Evolutionary conservation across 2,329 filamentous ascomycete genomes (phyloP).

Genomic region (Aspergillus ibericus): DNA sequence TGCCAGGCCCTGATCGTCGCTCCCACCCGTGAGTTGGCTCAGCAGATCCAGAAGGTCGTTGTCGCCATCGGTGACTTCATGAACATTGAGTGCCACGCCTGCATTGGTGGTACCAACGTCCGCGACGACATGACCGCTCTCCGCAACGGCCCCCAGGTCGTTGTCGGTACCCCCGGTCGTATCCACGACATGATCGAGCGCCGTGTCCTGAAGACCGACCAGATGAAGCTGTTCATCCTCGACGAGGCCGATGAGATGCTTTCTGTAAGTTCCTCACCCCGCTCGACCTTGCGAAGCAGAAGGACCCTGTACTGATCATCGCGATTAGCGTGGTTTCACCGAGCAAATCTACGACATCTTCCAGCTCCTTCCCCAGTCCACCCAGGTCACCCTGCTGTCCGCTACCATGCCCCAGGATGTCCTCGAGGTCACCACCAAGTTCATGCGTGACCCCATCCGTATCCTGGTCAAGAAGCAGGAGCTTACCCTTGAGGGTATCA

Average conservation of each 20-base stretch:
- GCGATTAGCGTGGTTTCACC: conserved; percentile 82
- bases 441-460: conserved; percentile 99
- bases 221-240: conserved; percentile 99
- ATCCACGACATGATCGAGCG: conserved; percentile 99
- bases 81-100: conserved; percentile 98
- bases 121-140: conserved; percentile 99
- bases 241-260: conserved; percentile 99
- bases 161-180: conserved; percentile 96
- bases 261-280: conserved; percentile 29
- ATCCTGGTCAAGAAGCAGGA: conserved; percentile 99
- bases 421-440: conserved; percentile 98
- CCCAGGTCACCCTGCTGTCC: conserved; percentile 96
- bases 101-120: conserved; percentile 97
- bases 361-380: conserved; percentile 95
- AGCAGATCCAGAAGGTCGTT: conserved; percentile 99
- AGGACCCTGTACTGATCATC: conserved; percentile 10
- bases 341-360: conserved; percentile 99
- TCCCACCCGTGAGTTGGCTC: conserved; percentile 95
- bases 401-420: conserved; percentile 99
- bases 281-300: neutral
- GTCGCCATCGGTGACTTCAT: conserved; percentile 99
- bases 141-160: conserved; percentile 91
- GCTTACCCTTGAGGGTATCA: conserved; percentile 99
- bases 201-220: conserved; percentile 91
- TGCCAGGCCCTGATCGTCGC: conserved; percentile 98